Base-by-base conservation (phyloP, 257 asterid species). In the Gardenia jasminoides region DNA sequence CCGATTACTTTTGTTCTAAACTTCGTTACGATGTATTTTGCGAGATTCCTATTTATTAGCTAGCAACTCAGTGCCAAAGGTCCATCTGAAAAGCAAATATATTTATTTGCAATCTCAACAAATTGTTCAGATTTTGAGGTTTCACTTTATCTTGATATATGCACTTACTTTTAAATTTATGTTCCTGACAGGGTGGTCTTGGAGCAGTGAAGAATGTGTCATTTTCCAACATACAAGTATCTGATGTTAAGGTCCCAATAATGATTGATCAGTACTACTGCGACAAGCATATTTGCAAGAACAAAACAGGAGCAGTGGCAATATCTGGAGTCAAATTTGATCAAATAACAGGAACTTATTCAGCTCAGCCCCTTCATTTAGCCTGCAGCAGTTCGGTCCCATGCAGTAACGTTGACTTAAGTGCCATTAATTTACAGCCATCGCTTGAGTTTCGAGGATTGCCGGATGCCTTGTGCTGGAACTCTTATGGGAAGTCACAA, bases 331-430 rank as follows among this genome's bases (percentile, higher is more conserved):
- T 90, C 6, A 83, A 76, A 28, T 92, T 90, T 54, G 79, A 89
- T 47, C 85, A 77, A 36, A 90, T 93, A 65, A 86, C 43, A 0
- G 98, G 98, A 73, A 90, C 96, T 15, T 93, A 92, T 80, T 69
- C 93, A 0, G 83, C 71, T 47, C 87, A 90, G 59, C 92, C 98
- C 1, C 84, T 93, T 62, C 93, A 85, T 67, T 62, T 93, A 28
- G 98, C 98, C 3, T 93, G 98, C 84, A 93, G 98, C 86, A 85
- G 39, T 30, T 84, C 93, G 2, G 72, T 89, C 24, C 98, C 98
- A 7, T 93, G 98, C 78, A 76, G 84, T 0, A 90, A 86, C 43
- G 89, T 93, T 10, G 84, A 81, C 78, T 70, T 93, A 0, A 61
- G 74, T n/a, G 85, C 87, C 17, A 83, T 93, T 65, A 87, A 88